Evolutionary conservation across 768 basidiomycete genomes (phyloP).

Genomic region (Lyophyllum decastes): DNA sequence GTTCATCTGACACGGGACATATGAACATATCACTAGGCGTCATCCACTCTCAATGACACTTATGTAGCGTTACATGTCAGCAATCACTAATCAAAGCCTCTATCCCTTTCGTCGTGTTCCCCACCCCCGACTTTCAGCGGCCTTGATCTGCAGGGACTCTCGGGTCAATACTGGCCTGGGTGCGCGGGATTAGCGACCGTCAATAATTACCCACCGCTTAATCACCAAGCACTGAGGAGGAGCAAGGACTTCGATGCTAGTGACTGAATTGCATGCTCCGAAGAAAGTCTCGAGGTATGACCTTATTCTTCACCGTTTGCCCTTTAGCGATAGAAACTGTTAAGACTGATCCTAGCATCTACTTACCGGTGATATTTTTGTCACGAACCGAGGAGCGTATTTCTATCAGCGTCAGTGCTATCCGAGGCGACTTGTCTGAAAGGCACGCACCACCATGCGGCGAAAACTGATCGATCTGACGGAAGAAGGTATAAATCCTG

Average conservation of each 20-base stretch:
- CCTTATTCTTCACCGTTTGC: neutral
- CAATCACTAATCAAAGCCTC: neutral
- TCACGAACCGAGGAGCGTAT: constrained; percentile 1
- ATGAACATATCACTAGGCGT: neutral
- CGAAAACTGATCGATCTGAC: constrained; percentile 9
- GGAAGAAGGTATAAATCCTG: constrained; percentile 6
- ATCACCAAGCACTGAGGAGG: constrained; percentile 1
- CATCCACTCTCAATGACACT: neutral
- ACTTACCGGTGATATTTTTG: neutral
- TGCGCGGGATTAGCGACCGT: no score
- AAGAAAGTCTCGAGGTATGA: neutral
- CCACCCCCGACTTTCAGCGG: neutral
- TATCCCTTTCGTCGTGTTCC: neutral
- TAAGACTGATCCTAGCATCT: neutral
- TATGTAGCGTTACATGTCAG: neutral
- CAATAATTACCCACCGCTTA: neutral
- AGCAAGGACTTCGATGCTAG: neutral
- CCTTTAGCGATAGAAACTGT: neutral
- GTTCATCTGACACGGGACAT: constrained; percentile 2
- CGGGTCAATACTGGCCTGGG: neutral
- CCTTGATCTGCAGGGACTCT: neutral
- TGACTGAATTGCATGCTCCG: neutral
- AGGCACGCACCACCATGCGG: constrained; percentile 3
- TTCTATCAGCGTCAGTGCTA: constrained; percentile 2
- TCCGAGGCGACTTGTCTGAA: constrained; percentile 13